These are phyloP conservation scores for Daedaleopsis nitida DNA, from an alignment of 768 basidiomycete species.

Conservation along the genomic window DNA sequence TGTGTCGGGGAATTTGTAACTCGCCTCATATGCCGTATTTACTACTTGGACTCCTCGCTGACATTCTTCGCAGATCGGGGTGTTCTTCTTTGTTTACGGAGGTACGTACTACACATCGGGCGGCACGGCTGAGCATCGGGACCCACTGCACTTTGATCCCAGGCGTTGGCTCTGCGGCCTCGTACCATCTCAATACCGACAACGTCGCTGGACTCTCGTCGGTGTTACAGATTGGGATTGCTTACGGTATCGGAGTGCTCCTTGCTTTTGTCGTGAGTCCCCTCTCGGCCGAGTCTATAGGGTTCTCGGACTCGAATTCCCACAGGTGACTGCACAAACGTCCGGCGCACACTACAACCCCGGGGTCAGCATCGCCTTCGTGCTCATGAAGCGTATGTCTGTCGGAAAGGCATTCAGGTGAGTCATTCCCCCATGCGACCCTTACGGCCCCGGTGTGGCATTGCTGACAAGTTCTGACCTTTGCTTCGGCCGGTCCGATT, in stretches of 20 bases:
- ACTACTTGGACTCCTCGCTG: not conserved
- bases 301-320: not conserved
- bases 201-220: slow-evolving; percentile 28
- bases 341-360: slow-evolving; percentile 52
- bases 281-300: not conserved
- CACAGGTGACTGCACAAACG: slow-evolving; percentile 31
- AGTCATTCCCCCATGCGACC: slow-evolving; percentile 7
- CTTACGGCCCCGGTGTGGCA: not conserved
- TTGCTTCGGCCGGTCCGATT: too few relatives aligned
- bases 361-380: slow-evolving; percentile 54
- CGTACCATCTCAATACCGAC: slow-evolving; percentile 29
- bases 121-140: not conserved
- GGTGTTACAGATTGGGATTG: slow-evolving; percentile 35
- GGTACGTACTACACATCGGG: slow-evolving; percentile 15
- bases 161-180: slow-evolving; percentile 38
- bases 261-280: slow-evolving; percentile 34
- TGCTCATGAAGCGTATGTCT: slow-evolving; percentile 60
- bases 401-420: slow-evolving; percentile 51
- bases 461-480: not conserved
- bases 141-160: not conserved
- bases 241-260: slow-evolving; percentile 41
- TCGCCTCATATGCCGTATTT: not conserved
- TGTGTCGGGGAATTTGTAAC: slow-evolving; percentile 34
- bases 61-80: slow-evolving; percentile 24
- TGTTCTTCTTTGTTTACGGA: slow-evolving; percentile 33